A percentile compares a stretch with the other conserved stretches of the same genome.
phyloP scores from a whole-genome alignment of 495 filamentous ascomycete genomes.

The Penicillium argentinense region DNA sequence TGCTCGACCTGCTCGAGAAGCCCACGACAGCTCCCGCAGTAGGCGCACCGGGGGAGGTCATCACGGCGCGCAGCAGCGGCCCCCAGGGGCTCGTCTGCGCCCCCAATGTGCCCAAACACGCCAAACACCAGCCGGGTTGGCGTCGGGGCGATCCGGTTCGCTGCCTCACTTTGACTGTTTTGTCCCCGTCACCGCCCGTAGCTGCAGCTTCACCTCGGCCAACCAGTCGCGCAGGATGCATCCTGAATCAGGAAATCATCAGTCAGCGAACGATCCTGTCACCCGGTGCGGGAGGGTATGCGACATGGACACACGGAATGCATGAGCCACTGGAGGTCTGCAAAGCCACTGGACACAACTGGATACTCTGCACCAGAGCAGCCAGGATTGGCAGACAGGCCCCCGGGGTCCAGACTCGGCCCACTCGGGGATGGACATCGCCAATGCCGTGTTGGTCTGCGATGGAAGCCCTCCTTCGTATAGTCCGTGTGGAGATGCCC shows the following conservation, averaged over 20 bases:
- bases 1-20: no score
- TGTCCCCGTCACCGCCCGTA: constrained; percentile 13
- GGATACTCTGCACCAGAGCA: no score
- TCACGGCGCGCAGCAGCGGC: neutral
- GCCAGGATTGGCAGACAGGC: neutral
- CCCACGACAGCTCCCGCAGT: neutral
- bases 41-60: neutral
- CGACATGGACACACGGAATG: neutral
- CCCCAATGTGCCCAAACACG: neutral
- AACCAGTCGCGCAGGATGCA: constrained; percentile 7
- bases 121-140: constrained; percentile 15
- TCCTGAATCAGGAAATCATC: constrained; percentile 1
- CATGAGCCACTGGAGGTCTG: neutral
- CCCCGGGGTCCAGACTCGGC: constrained; percentile 10
- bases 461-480: constrained; percentile 4
- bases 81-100: constrained; percentile 1
- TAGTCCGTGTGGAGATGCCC: constrained; percentile 7
- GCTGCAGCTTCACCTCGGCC: constrained; percentile 6
- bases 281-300: neutral
- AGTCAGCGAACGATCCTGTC: constrained; percentile 4
- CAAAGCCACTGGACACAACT: neutral
- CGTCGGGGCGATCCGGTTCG: constrained; percentile 43
- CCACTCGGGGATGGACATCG: neutral
- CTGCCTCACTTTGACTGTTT: constrained; percentile 43
- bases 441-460: constrained; percentile 4